Evolutionary conservation across 495 filamentous ascomycete species (phyloP).

Genomic region (Penicillium taxi): DNA sequence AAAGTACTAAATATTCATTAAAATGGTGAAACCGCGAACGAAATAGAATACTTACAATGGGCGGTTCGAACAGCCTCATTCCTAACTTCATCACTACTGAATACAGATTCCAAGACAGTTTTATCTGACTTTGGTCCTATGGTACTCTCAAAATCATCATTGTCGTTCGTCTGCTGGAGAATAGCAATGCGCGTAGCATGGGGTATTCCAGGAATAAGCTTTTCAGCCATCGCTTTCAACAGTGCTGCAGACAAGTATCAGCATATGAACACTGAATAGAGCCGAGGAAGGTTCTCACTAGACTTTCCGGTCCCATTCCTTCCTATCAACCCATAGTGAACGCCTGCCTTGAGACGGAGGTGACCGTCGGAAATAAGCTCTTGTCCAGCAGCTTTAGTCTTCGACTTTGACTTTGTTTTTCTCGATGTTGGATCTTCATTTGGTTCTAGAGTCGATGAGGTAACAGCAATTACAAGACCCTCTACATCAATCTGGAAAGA

Average conservation of each 20-base stretch:
- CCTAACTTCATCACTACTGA: slow-evolving; percentile 54
- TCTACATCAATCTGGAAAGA: slow-evolving; percentile 54
- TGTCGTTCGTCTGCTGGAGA: slow-evolving; percentile 57
- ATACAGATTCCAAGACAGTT: slow-evolving; percentile 57
- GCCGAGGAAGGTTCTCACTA: slow-evolving; percentile 36
- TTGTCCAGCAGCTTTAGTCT: slow-evolving; percentile 43
- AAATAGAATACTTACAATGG: slow-evolving; percentile 34
- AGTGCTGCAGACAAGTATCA: slow-evolving; percentile 41
- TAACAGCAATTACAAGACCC: slow-evolving; percentile 55
- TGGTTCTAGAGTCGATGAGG: slow-evolving; percentile 26
- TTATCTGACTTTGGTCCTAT: slow-evolving; percentile 14
- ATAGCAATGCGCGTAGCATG: slow-evolving; percentile 58
- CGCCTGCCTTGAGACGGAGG: slow-evolving; percentile 59
- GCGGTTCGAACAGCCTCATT: slow-evolving; percentile 51
- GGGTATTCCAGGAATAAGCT: slow-evolving; percentile 71
- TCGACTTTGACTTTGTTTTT: slow-evolving; percentile 46
- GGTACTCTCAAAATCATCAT: slow-evolving; percentile 17
- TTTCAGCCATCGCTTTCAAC: slow-evolving; percentile 64
- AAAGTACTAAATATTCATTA: slow-evolving; percentile 24
- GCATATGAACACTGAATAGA: background rate
- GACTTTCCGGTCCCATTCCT: slow-evolving; percentile 77
- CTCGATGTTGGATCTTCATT: slow-evolving; percentile 24
- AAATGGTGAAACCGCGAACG: background rate
- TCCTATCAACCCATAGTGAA: slow-evolving; percentile 66
- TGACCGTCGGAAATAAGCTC: slow-evolving; percentile 64